Evolutionary conservation across 352 stramenopile species (phyloP).

Genomic region (Pythium utonaiense): DNA sequence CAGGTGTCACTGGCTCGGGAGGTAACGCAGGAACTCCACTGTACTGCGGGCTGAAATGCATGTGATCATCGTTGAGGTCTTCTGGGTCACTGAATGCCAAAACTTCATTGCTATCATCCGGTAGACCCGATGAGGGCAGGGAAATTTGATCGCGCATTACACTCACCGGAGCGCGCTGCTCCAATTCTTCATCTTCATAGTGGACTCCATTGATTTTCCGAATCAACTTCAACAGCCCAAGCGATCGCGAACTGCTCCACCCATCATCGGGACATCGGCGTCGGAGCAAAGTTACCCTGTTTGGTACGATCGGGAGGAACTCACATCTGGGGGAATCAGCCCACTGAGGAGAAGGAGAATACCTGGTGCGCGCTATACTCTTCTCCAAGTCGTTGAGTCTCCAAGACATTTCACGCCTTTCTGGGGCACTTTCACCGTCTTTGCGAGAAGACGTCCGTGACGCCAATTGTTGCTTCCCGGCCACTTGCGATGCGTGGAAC

Average conservation of each 20-base stretch:
- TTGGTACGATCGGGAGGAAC: constrained; percentile 39
- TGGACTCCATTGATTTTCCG: constrained; percentile 46
- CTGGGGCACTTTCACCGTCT: not conserved
- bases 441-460: constrained; percentile 1
- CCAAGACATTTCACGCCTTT: constrained; percentile 32
- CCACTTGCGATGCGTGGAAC: constrained; percentile 74
- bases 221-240: constrained; percentile 44
- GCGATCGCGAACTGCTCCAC: constrained; percentile 30
- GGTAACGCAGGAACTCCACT: constrained; percentile 10
- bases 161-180: not conserved
- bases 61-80: constrained; percentile 24
- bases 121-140: not conserved
- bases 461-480: constrained; percentile 37
- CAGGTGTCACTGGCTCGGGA: constrained; percentile 4
- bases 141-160: not conserved
- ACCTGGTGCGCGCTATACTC: constrained; percentile 43
- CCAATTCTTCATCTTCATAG: constrained; percentile 21
- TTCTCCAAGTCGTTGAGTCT: constrained; percentile 66
- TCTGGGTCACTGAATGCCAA: constrained; percentile 30
- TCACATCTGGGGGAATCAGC: constrained; percentile 26
- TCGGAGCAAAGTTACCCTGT: constrained; percentile 39
- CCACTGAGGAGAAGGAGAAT: constrained; percentile 38
- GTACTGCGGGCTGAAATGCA: constrained; percentile 61
- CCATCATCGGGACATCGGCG: constrained; percentile 11
- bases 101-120: constrained; percentile 18